Evolutionary conservation across 164 flowering plant species (phyloP).

Genomic region (Nymphaea thermarum): DNA sequence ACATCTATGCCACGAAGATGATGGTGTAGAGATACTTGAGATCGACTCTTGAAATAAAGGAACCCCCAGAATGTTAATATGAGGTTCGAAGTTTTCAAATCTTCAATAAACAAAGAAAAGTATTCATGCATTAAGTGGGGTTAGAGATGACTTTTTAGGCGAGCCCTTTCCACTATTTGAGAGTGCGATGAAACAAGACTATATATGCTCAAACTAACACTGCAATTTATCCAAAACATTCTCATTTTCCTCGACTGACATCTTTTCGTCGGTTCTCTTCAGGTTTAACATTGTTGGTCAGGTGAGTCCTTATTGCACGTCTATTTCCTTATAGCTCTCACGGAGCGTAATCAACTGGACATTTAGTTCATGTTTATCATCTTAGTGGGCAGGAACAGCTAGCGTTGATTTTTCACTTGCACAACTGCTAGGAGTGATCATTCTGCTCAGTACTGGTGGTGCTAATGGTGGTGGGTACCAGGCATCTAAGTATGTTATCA

Average conservation of each 20-base stretch:
- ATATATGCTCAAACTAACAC: too few species aligned
- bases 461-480: slow-evolving; percentile 75
- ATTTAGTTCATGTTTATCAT: slow-evolving; percentile 7
- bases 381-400: slow-evolving; percentile 98
- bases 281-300: slow-evolving; percentile 98
- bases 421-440: slow-evolving; percentile 80
- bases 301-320: slow-evolving; percentile 29
- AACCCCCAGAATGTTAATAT: too few species aligned
- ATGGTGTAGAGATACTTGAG: too few species aligned
- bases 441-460: slow-evolving; percentile 89
- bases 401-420: slow-evolving; percentile 91
- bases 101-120: too few species aligned
- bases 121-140: too few species aligned
- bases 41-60: too few species aligned
- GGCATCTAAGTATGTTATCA: slow-evolving; percentile 75
- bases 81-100: too few species aligned
- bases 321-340: neutral
- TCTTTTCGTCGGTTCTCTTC: neutral
- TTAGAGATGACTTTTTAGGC: too few species aligned
- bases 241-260: neutral
- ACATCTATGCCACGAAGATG: too few species aligned
- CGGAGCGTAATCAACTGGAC: neutral
- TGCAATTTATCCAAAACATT: neutral
- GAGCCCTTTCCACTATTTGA: too few species aligned
- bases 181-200: too few species aligned